Base-by-base conservation (phyloP, 768 basidiomycete species). In the Pleurotus cornucopiae region DNA sequence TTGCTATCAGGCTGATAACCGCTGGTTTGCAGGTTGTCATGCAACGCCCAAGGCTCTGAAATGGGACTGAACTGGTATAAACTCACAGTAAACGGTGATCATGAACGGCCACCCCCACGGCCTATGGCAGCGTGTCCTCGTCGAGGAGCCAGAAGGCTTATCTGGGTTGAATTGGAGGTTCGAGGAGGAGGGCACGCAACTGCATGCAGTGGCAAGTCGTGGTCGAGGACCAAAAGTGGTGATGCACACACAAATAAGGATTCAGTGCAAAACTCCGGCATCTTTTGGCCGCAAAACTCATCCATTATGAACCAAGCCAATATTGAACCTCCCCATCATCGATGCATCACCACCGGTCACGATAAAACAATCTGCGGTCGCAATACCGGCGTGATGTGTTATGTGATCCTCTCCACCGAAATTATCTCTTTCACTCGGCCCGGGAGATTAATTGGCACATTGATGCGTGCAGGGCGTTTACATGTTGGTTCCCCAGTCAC, bases 131-230 rank as follows among this genome's bases (percentile, higher is more conserved):
- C 23, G 46, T 20, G 18, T 39, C 38, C 13, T 20, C n/a, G 37
- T 52, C 18, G 41, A 44, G 30, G 18, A n/a, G 37, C 49, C 51
- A 52, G 16, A 1, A 52, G 38, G 51, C 51, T 52, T 52, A 52
- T 52, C 51, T 34, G 51, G n/a, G 51, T 25, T 52, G 51, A 39
- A 52, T 39, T 39, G 51, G 51, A 37, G 51, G 38, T 9, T 34
- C 30, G 30, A 40, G 38, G 51, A 23, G 18, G 40, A 52, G 51
- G 51, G 16, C 51, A 52, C 51, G 51, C 51, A 52, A 25, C 51
- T 40, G 51, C 51, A 52, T 52, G 51, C 30, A 49, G 21, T 44
- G 38, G 51, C 51, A 52, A 16, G 34, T 52, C 12, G 51, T 40
- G 38, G 51, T 52, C 51, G 40, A 52, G n/a, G 38, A 18, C 51